Percentiles rank a stretch among this genome's conserved stretches.
Conservation (phyloP, 495 filamentous ascomycete genomes). For the Xanthoparmelia taractica region DNA sequence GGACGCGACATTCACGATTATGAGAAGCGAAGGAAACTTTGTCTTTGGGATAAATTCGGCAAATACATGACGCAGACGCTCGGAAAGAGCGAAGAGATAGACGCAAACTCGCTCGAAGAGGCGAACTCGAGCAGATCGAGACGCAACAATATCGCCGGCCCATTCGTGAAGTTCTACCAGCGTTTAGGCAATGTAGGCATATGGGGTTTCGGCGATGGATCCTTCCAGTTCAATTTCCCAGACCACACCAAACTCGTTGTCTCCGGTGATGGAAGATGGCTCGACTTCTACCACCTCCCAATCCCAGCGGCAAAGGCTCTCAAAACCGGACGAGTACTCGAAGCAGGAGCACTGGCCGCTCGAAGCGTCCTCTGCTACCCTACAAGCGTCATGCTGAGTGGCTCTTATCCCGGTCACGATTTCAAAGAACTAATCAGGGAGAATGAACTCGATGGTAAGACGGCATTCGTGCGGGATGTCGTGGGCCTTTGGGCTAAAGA, state of each 20-base stretch:
- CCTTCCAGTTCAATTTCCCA: constrained; percentile 91
- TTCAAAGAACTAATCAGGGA: constrained; percentile 58
- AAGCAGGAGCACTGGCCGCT: constrained; percentile 53
- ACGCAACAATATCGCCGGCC: constrained; percentile 35
- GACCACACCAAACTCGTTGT: constrained; percentile 93
- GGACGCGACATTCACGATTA: constrained; percentile 54
- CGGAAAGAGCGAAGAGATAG: constrained; percentile 39
- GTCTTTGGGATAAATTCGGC: constrained; percentile 84
- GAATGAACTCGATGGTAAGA: constrained; percentile 73
- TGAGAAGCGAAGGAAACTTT: constrained; percentile 63
- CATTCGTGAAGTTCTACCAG: constrained; percentile 83
- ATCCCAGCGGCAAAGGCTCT: constrained; percentile 58
- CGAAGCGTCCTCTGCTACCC: constrained; percentile 53
- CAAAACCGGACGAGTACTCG: constrained; percentile 53
- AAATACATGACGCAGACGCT: constrained; percentile 79
- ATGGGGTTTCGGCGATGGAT: constrained; percentile 83
- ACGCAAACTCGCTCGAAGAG: constrained; percentile 21
- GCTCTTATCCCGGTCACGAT: constrained; percentile 28
- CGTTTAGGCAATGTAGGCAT: constrained; percentile 78
- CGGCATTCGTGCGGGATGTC: constrained; percentile 63
- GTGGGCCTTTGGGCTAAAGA: constrained; percentile 65
- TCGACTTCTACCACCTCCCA: constrained; percentile 79
- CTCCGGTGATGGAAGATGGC: constrained; percentile 63
- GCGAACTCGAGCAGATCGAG: constrained; percentile 12
- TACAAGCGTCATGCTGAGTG: constrained; percentile 42